phyloP scores from a whole-genome alignment of 2,329 filamentous ascomycete genomes.

The Ascochyta clinopodiicola region DNA sequence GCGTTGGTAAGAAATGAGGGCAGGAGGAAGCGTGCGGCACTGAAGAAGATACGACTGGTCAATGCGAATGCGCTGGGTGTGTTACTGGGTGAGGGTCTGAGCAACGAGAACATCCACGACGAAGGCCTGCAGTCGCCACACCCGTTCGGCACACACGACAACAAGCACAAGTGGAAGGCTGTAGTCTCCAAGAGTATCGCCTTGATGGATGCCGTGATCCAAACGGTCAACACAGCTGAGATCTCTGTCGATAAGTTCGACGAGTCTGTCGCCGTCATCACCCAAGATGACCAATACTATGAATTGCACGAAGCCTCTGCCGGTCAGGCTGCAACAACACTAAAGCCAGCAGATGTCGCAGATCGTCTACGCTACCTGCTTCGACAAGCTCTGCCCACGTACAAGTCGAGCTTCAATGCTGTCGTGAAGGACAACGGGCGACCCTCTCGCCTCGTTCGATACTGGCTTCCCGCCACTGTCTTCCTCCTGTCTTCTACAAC shows the following conservation, averaged over 20 bases:
- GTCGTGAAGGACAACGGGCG: slow-evolving; percentile 72
- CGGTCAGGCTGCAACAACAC: slow-evolving; percentile 40
- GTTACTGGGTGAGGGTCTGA: slow-evolving; percentile 83
- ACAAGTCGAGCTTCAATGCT: slow-evolving; percentile 63
- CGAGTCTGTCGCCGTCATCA: slow-evolving; percentile 61
- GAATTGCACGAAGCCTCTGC: slow-evolving; percentile 49
- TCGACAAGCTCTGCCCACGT: slow-evolving; percentile 69
- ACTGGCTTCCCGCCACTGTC: slow-evolving; percentile 81
- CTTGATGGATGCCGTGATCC: slow-evolving; percentile 84
- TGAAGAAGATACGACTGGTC: slow-evolving; percentile 77
- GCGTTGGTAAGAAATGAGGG: slow-evolving; percentile 77
- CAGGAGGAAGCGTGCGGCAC: slow-evolving; percentile 71
- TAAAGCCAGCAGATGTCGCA: slow-evolving; percentile 64
- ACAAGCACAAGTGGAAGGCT: slow-evolving; percentile 69
- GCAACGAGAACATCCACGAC: slow-evolving; percentile 64
- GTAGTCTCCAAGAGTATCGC: slow-evolving; percentile 81
- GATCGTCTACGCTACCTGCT: slow-evolving; percentile 74
- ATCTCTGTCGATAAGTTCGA: slow-evolving; percentile 62
- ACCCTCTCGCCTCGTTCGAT: slow-evolving; percentile 77
- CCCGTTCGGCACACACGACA: slow-evolving; percentile 55
- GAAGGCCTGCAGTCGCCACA: slow-evolving; percentile 56
- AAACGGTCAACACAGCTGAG: slow-evolving; percentile 71
- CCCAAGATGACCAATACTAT: slow-evolving; percentile 59
- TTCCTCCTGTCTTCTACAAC: slow-evolving; percentile 82
- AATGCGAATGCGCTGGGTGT: slow-evolving; percentile 87